Evolutionary conservation across 2,329 filamentous ascomycete species (phyloP).

Genomic region (Septoria linicola): DNA sequence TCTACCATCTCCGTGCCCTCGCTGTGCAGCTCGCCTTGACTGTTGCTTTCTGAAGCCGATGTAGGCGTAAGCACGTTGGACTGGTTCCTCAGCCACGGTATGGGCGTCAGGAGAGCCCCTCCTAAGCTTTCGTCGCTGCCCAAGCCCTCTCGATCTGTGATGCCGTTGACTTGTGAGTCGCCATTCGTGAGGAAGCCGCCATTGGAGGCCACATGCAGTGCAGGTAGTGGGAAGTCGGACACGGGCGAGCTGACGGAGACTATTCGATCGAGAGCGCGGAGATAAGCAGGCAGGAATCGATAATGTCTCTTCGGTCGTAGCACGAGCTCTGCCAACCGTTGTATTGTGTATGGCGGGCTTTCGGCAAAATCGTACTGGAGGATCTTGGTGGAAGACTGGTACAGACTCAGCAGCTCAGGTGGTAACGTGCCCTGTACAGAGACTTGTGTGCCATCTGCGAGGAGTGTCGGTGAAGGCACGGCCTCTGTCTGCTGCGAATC

Average conservation of each 20-base stretch:
- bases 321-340: slow-evolving; percentile 85
- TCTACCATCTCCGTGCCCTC: slow-evolving; percentile 79
- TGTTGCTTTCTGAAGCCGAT: slow-evolving; percentile 29
- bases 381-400: slow-evolving; percentile 32
- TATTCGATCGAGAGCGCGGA: slow-evolving; percentile 87
- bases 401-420: slow-evolving; percentile 61
- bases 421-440: slow-evolving; percentile 55
- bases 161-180: slow-evolving; percentile 61
- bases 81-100: slow-evolving; percentile 70
- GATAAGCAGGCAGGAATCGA: slow-evolving; percentile 74
- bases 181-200: slow-evolving; percentile 51
- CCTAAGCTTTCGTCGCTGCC: slow-evolving; percentile 87
- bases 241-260: slow-evolving; percentile 83
- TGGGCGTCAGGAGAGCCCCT: slow-evolving; percentile 87
- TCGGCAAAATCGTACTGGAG: slow-evolving; percentile 60
- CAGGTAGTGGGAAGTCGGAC: slow-evolving; percentile 78
- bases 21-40: slow-evolving; percentile 59
- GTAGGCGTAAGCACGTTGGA: slow-evolving; percentile 17
- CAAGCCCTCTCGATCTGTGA: slow-evolving; percentile 52
- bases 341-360: slow-evolving; percentile 86
- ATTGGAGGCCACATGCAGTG: slow-evolving; percentile 46
- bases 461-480: slow-evolving; percentile 15
- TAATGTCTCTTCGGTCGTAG: slow-evolving; percentile 76
- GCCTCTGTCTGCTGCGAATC: slow-evolving; percentile 31
- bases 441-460: slow-evolving; percentile 16